Evolutionary conservation across 257 asterid genomes (phyloP).

Genomic region (Nicotiana tabacum): DNA sequence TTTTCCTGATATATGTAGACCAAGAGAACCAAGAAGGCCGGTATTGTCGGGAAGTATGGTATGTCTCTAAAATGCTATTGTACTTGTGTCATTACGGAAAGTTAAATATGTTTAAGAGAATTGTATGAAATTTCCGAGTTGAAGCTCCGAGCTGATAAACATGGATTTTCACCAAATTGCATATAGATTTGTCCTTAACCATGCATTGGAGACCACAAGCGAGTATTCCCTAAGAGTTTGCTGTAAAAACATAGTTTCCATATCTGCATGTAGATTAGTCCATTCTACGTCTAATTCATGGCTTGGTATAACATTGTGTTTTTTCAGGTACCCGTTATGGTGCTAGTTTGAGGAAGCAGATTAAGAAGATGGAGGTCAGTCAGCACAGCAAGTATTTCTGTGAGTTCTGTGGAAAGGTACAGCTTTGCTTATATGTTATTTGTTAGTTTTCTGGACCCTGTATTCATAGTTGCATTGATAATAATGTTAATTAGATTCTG

Average conservation of each 20-base stretch:
- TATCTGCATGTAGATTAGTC: too few species aligned
- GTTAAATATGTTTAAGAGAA: background rate
- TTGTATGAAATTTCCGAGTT: background rate
- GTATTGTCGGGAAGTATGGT: conserved; percentile 89
- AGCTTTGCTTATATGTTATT: background rate
- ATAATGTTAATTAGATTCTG: background rate
- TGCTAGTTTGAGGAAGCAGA: conserved; percentile 21
- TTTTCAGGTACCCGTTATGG: conserved; percentile 16
- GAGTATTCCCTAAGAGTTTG: too few species aligned
- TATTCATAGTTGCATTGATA: background rate
- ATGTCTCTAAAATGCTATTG: conserved; percentile 6
- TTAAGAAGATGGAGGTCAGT: conserved; percentile 27
- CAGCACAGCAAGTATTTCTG: conserved; percentile 29
- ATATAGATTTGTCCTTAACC: too few species aligned
- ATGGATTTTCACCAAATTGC: background rate
- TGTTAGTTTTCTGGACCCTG: background rate
- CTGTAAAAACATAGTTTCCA: too few species aligned
- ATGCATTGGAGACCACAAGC: too few species aligned
- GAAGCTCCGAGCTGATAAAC: background rate
- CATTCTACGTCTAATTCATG: background rate
- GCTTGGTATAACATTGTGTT: background rate
- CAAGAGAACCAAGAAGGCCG: conserved; percentile 87
- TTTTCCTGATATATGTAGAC: conserved; percentile 39
- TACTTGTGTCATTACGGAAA: background rate
- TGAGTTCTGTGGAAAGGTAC: conserved; percentile 27